Evolutionary conservation across 495 filamentous ascomycete species (phyloP), one percentile per base, ranked within the genome.

Genomic region (Articulospora tetracladia): DNA sequence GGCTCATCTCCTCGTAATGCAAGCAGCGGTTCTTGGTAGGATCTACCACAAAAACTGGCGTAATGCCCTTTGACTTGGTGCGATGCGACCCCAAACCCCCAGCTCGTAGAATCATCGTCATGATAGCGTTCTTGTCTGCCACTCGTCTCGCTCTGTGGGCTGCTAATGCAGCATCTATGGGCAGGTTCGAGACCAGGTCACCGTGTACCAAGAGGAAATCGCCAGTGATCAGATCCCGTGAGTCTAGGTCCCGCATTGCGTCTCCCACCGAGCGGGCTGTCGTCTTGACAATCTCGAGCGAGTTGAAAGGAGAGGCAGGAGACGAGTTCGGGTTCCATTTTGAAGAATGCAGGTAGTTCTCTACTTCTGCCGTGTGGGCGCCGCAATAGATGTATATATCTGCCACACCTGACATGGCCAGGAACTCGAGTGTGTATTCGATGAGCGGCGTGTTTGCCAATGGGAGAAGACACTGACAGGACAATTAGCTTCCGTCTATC

Each of bases 371-470:
- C n/a, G 87, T 88, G 69, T 99, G 94, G 23, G 89, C 86, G 46
- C 91, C 90, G 62, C 87, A 93, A 72, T 96, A 98, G 59, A 99
- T 80, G 69, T 91, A 94, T 39, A 97, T 86, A 34, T 97, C 92
- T 61, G 93, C 83, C 1, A 97, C 91, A 30, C 93, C 93, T 34
- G 93, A 89, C 81, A 90, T 90, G 52, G 93, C 93, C 0, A 99
- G 87, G 71, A 94, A 97, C 70, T 99, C 94, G 62, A 97, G 84
- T 2, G 93, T 97, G 71, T 99, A 97, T 74, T 98, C 93, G 74
- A 99, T 96, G 57, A 98, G 77, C 20, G 95, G 95, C 1, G 86
- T 90, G 67, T 98, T 98, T 51, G 90, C 95, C 58, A 99, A 79
- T 26, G 93, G 93, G 28, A 99, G 79, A 27, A 99, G 87, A 79